A percentile compares a stretch with the other conserved stretches of the same genome.
phyloP scores from a whole-genome alignment of 2,329 filamentous ascomycete species.

The Fusarium solani-melongenae region DNA sequence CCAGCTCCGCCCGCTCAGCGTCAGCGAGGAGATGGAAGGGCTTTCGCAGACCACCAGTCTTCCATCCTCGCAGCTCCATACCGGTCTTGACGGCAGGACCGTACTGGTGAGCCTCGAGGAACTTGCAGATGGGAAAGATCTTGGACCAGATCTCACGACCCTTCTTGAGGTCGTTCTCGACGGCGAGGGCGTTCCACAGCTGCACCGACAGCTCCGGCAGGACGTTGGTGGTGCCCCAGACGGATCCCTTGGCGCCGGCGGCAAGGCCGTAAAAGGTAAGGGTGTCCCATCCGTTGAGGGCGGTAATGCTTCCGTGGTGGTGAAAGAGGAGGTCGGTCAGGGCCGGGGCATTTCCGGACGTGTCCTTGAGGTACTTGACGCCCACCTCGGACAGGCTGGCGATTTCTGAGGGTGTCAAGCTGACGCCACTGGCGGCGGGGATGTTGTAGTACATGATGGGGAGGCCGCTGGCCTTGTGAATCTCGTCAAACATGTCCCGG shows the following conservation, averaged over 20 bases:
- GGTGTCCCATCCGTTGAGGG: slow-evolving; percentile 65
- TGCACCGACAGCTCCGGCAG: slow-evolving; percentile 60
- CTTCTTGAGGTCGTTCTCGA: slow-evolving; percentile 52
- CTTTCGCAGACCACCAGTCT: slow-evolving; percentile 60
- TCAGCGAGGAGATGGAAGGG: slow-evolving; percentile 54
- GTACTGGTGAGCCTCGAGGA: slow-evolving; percentile 61
- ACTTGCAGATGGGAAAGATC: slow-evolving; percentile 62
- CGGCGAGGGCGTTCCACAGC: slow-evolving; percentile 57
- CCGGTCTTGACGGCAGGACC: slow-evolving; percentile 60
- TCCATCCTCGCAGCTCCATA: slow-evolving; percentile 57
- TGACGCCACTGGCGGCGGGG: slow-evolving; percentile 57
- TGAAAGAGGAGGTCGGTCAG: slow-evolving; percentile 61
- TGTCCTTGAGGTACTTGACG: slow-evolving; percentile 63
- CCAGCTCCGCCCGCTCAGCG: slow-evolving; percentile 49
- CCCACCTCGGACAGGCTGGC: slow-evolving; percentile 57
- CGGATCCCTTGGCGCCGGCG: slow-evolving; percentile 60
- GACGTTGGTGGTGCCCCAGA: slow-evolving; percentile 63
- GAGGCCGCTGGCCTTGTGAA: slow-evolving; percentile 52
- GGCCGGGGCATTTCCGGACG: slow-evolving; percentile 61
- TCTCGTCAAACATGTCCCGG: slow-evolving; percentile 53
- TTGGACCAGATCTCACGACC: slow-evolving; percentile 60
- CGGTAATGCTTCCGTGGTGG: slow-evolving; percentile 52
- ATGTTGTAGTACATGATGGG: slow-evolving; percentile 65
- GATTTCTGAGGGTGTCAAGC: slow-evolving; percentile 54
- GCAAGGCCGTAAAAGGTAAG: slow-evolving; percentile 64